Evolutionary conservation across 495 filamentous ascomycete genomes (phyloP), one percentile per base, ranked within the genome.

Genomic region (Podospora bellae-mahoneyi): DNA sequence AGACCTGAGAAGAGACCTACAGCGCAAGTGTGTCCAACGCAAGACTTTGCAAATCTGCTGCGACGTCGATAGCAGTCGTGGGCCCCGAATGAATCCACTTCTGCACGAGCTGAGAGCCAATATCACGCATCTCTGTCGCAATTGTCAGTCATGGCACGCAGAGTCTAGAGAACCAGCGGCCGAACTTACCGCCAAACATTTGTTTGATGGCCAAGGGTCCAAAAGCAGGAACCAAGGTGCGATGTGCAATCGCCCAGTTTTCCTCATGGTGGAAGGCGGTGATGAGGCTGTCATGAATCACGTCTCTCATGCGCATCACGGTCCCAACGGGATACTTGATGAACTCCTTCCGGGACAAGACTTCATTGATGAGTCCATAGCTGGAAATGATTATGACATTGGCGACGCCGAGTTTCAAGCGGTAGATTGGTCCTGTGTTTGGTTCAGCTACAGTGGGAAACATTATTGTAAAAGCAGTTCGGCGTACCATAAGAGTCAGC

Each of bases 11-110:
- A 23, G 26, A 27, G n/a, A 56, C 64, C 6, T 57, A 66, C 55
- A 91, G 80, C 0, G 87, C 85, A 62, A 92, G 86, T 0, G 87
- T 87, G 68, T 92, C 89, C 4, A 92, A 78, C 0, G 87, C 88
- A 53, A 92, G 73, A 2, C 88, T 82, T 0, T 89, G 91, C 66
- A 91, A 90, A 70, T 90, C 88, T 34, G 86, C 85, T 0, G 86
- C 80, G 0, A 84, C 83, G 26, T 76, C 69, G 64, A 91, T 88
- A 44, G 77, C 74, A 15, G 80, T 65, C 0, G 82, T 74, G 0
- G 84, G 75, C 0, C 89, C 90, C 57, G 82, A 79, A 28, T 88
- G 81, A 2, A 86, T 88, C 88, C 88, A 91, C 74, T 90, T 90
- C 67, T 89, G 74, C 15, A 85, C 84, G 18, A 92, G 73, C 71